Conservation (phyloP, 164 flowering plant species). For the Berberis thunbergii region DNA sequence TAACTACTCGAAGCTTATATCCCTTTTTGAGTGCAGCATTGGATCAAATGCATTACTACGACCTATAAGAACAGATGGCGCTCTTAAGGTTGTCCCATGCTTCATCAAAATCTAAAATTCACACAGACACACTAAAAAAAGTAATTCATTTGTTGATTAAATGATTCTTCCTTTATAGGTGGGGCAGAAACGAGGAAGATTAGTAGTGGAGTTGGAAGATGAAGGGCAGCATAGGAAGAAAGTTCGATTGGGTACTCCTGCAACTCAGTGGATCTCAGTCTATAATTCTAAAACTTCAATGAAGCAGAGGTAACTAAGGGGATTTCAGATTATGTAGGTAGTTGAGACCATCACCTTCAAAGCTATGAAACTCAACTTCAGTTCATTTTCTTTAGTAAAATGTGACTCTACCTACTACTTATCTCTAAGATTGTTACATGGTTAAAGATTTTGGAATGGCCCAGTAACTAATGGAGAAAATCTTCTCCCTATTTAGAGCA, state of each 20-base stretch:
- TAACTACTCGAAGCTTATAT: slow-evolving; percentile 40
- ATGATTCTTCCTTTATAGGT: slow-evolving; percentile 20
- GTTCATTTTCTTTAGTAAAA: neutral
- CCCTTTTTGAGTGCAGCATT: slow-evolving; percentile 34
- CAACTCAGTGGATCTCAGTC: slow-evolving; percentile 51
- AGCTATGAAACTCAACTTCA: neutral
- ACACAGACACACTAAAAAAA: too few relatives aligned
- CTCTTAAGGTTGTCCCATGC: slow-evolving; percentile 28
- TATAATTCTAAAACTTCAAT: slow-evolving; percentile 36
- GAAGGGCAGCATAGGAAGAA: slow-evolving; percentile 40
- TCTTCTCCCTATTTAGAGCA: too few relatives aligned
- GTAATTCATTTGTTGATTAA: neutral
- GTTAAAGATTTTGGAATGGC: too few relatives aligned
- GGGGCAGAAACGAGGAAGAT: slow-evolving; percentile 46
- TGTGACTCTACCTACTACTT: too few relatives aligned
- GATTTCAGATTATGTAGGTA: neutral
- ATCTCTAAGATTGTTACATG: neutral
- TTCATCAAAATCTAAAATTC: neutral
- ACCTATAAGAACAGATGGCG: slow-evolving; percentile 44
- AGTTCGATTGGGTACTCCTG: slow-evolving; percentile 46
- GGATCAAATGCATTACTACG: slow-evolving; percentile 22
- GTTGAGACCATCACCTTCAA: neutral
- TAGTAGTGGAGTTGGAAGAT: slow-evolving; percentile 29
- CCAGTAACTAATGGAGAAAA: too few relatives aligned
- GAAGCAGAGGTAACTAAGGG: slow-evolving; percentile 45